Evolutionary conservation across 352 stramenopile genomes (phyloP), one percentile per base, ranked within the genome.

Genomic region (Phytophthora multivora): DNA sequence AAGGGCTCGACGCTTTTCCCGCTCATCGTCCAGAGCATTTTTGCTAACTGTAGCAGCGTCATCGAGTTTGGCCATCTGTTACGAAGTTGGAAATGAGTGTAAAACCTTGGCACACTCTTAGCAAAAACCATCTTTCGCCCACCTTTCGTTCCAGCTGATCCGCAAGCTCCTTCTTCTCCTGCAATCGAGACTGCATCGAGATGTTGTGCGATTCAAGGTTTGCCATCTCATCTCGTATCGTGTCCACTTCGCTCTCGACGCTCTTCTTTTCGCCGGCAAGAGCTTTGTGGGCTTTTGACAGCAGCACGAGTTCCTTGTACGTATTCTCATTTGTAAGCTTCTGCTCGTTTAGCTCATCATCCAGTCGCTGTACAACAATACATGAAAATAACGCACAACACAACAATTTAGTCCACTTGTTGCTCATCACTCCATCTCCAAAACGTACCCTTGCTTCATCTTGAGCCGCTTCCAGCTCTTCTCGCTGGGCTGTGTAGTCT

Each of bases 241-340:
- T 51, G 18, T 89, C 79, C 11, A 84, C 59, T 19, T 88, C 75
- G 28, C 67, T 72, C 39, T 78, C 65, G 16, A 82, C 46, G n/a
- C 43, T 71, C 19, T 78, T 59, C 16, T 89, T 89, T 52, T 95
- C 82, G 9, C 89, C 80, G 11, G 59, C 66, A 35, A 90, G 52
- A 19, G 71, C 72, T 65, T 93, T 90, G 62, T 95, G 82, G 2
- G 82, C 86, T 51, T 95, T 95, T 6, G 83, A 83, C 5, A 95
- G 52, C 43, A 95, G 41, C 4, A 95, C 82, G 1, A 95, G 68
- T 55, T 95, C 82, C 46, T 89, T 91, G 66, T 90, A 95, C 18
- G 80, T 87, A 36, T 68, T 80, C 33, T 93, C 83, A 31, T 83
- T 78, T 15, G 81, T 76, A 9, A 77, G 52, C 0, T 78, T 75